Base-by-base conservation (phyloP, 2,329 filamentous ascomycete species). In the Aspergillus ibericus region DNA sequence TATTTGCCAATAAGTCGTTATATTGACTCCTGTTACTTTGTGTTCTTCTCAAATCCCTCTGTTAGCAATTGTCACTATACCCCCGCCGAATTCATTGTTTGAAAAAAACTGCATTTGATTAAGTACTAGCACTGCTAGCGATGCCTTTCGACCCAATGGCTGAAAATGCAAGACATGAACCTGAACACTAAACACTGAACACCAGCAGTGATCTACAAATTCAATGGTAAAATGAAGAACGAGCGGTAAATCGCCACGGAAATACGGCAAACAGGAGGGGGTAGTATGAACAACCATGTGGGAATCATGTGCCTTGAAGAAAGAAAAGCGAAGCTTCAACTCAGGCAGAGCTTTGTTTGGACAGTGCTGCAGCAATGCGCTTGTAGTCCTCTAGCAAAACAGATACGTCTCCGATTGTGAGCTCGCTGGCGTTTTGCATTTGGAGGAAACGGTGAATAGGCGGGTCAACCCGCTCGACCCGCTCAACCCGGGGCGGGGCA, bases 371-470 rank as follows among this genome's bases (percentile, higher is more conserved):
- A 0, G 89, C 89, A 48, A 93, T 76, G 54, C 90, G 81, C 66
- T 90, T 85, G 68, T 93, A 93, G 72, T 93, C 90, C 56, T 85
- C 82, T 20, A 93, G 75, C 50, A 93, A 77, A 56, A 89, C 85
- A 22, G 88, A 76, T 16, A 93, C 86, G 67, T 93, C 91, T n/a
- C 86, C 84, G 25, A 93, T 78, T 56, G 82, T 86, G 27, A 93
- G 78, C 48, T 93, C 90, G 0, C 83, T 83, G 0, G 88, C 87
- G 69, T 87, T 87, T 67, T 89, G 82, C 56, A 89, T 73, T 66
- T 91, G 88, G 78, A 93, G 82, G 72, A 93, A 93, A 52, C 87
- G 84, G 72, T 87, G 84, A 63, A 88, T 87, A 0, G 90, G 89
- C 25, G 88, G 88, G 6, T 84, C 70, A 12, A 70, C 57, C 32